Base-by-base conservation (phyloP, 345 rosid genomes). In the Theobroma cacao region DNA sequence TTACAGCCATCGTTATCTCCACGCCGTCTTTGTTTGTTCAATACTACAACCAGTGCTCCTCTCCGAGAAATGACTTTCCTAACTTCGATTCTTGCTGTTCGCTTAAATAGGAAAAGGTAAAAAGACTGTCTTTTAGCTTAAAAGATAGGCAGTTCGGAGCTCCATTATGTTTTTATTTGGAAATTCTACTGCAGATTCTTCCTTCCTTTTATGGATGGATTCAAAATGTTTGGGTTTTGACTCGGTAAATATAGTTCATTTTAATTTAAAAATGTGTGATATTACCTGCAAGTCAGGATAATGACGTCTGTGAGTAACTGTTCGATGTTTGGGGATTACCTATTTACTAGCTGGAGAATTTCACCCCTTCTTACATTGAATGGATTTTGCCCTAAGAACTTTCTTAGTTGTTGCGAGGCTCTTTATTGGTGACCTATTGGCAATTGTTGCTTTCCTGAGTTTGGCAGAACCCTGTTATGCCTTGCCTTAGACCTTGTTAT, bases 41-140 rank as follows among this genome's bases (percentile, higher is more conserved):
- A 95, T 81, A 91, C 97, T 5, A 82, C 84, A 9, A 88, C 85
- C 0, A 91, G 93, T 78, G 75, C 87, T 81, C 80, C 95, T 74
- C 92, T 93, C 18, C 88, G 94, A 22, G 93, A 93, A 77, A 65
- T 93, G 81, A 93, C 87, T 75, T 95, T 95, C 61, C 75, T 93
- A 30, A 93, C 98, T 73, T 91, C 98, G 7, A 80, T 95, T n/a
- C 90, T 93, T 68, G 95, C 98, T 22, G 88, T 95, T 68, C 94
- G 92, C 48, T 88, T 95, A 79, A 95, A 93, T 77, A 89, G 80
- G 86, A 89, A 87, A 80, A 85, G 98, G 98, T 91, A 78, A 43
- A 59, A 40, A 15, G 2, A 1, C 0, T n/a, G 9, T 36, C 2
- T 41, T 41, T 45, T 36, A 28, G 62, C 20, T 45, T 62, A 76